Evolutionary conservation across 1,139 yeast species (phyloP).

Genomic region (Scheffersomyces cryptocercus): DNA sequence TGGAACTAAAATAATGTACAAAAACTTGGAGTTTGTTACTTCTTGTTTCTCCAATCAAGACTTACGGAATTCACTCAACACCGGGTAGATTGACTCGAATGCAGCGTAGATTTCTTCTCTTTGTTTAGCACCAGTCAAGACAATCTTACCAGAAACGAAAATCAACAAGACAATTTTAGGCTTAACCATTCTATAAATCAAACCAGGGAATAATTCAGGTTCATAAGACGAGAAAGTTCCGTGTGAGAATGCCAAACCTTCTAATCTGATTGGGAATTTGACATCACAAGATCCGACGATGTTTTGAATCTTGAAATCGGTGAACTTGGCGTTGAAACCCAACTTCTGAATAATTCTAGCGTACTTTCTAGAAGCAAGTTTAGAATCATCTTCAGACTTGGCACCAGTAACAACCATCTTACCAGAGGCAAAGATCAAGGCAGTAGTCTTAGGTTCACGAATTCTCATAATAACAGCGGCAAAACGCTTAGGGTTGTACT

Average conservation of each 20-base stretch:
- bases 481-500: slow-evolving; percentile 95
- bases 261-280: slow-evolving; percentile 94
- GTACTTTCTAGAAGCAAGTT: slow-evolving; percentile 93
- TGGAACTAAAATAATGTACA: slow-evolving; percentile 1
- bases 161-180: slow-evolving; percentile 95
- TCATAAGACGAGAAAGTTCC: slow-evolving; percentile 99
- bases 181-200: slow-evolving; percentile 98
- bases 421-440: slow-evolving; percentile 96
- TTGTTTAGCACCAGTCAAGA: slow-evolving; percentile 97
- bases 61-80: slow-evolving; percentile 95
- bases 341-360: slow-evolving; percentile 97
- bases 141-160: slow-evolving; percentile 97
- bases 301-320: slow-evolving; percentile 96
- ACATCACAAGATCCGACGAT: slow-evolving; percentile 99
- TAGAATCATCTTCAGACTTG: slow-evolving; percentile 95
- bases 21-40: not conserved
- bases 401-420: slow-evolving; percentile 99
- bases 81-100: slow-evolving; percentile 97
- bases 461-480: slow-evolving; percentile 99
- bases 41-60: slow-evolving; percentile 34
- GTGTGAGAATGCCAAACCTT: slow-evolving; percentile 97
- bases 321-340: slow-evolving; percentile 94
- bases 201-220: slow-evolving; percentile 97
- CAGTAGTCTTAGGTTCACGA: slow-evolving; percentile 98
- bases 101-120: slow-evolving; percentile 98